A percentile compares a stretch with the other conserved stretches of the same genome.
These are phyloP conservation scores for Cornus controversa DNA, from an alignment of 148 eudicot genomes.

Conservation along the genomic window DNA sequence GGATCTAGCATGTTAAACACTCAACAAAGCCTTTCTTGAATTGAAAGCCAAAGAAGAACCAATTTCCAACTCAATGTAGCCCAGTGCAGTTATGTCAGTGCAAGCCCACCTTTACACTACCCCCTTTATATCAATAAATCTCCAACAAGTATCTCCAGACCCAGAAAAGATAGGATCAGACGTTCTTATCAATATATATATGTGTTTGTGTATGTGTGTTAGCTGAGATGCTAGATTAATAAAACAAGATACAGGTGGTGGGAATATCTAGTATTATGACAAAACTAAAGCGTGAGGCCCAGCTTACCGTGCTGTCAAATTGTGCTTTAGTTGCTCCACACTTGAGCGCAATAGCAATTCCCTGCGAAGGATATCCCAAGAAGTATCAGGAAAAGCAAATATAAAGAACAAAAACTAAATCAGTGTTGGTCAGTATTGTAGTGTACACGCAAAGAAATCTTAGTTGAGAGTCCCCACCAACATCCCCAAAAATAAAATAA, in stretches of 20 bases:
- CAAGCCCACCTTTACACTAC: not conserved
- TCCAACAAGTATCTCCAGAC: not conserved
- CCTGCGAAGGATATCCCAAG: slow-evolving; percentile 39
- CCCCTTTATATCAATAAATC: not conserved
- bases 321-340: slow-evolving; percentile 99
- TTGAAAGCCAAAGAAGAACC: not conserved
- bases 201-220: no score
- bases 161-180: not conserved
- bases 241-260: not conserved
- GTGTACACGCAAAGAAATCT: no score
- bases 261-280: not conserved
- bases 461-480: no score
- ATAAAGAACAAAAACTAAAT: no score
- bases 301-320: slow-evolving; percentile 88
- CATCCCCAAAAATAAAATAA: no score
- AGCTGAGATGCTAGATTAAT: not conserved
- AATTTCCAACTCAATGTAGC: not conserved
- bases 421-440: no score
- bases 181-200: not conserved
- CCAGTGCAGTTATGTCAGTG: not conserved
- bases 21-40: not conserved
- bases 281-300: slow-evolving; percentile 7
- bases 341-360: slow-evolving; percentile 93
- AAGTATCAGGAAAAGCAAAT: not conserved
- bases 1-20: not conserved